These are phyloP conservation scores for Aphanomyces invadans DNA, from an alignment of 352 stramenopile species.

Conservation along the genomic window DNA sequence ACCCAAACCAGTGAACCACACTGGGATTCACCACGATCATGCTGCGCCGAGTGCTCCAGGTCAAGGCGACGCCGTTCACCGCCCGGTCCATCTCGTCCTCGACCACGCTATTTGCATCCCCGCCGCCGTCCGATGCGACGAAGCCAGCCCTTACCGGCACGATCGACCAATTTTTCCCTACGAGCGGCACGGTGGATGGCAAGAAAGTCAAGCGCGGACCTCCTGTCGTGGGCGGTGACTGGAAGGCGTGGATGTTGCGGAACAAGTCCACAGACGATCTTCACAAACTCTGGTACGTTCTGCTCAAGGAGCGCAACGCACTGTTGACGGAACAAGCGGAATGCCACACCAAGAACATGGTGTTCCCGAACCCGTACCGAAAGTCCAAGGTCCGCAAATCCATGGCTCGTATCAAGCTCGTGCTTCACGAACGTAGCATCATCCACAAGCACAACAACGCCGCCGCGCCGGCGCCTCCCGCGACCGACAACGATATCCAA, in stretches of 20 bases:
- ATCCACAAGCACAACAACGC: constrained; percentile 68
- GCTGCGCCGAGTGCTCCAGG: not conserved
- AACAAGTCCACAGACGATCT: constrained; percentile 97
- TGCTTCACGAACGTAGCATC: constrained; percentile 75
- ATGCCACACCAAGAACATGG: constrained; percentile 62
- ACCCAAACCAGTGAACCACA: not conserved
- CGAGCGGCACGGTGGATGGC: constrained; percentile 14
- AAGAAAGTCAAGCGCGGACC: constrained; percentile 19
- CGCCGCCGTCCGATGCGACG: not conserved
- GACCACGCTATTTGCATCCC: not conserved
- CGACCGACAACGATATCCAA: constrained; percentile 28
- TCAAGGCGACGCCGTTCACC: not conserved
- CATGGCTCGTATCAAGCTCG: constrained; percentile 82
- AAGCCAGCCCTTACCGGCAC: constrained; percentile 10
- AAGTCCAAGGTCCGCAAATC: constrained; percentile 64
- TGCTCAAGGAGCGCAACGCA: constrained; percentile 97
- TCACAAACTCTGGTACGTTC: constrained; percentile 97
- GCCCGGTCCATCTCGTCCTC: constrained; percentile 36
- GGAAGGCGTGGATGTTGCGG: constrained; percentile 94
- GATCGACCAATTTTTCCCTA: constrained; percentile 25
- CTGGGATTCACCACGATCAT: not conserved
- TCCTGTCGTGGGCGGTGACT: constrained; percentile 79
- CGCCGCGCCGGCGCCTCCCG: constrained; percentile 16
- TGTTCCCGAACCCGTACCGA: constrained; percentile 66
- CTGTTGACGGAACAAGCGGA: constrained; percentile 91